These are phyloP conservation scores for Nannochloris sp. DNA, from an alignment of 139 green algal species.

Conservation along the genomic window DNA sequence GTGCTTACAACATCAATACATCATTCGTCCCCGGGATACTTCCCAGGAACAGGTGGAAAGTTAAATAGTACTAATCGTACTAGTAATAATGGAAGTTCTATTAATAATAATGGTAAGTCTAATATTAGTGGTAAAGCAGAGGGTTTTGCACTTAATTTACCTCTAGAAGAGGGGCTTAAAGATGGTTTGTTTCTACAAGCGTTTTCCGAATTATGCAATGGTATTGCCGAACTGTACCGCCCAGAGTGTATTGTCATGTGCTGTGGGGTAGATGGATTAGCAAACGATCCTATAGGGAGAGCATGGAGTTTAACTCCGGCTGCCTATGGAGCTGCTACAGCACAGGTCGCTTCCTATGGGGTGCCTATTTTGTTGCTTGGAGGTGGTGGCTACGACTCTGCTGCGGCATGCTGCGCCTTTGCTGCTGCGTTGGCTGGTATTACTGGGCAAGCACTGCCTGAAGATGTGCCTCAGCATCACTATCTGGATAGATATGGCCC, in stretches of 20 bases:
- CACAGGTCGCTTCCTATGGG: neutral
- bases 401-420: slow-evolving; percentile 4
- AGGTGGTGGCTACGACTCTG: slow-evolving; percentile 13
- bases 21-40: slow-evolving; percentile 24
- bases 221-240: neutral
- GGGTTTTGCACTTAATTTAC: slow-evolving; percentile 23
- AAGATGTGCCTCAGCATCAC: slow-evolving; percentile 21
- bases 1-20: slow-evolving; percentile 30
- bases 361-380: slow-evolving; percentile 28
- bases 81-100: too few species aligned
- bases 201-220: neutral
- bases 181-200: slow-evolving; percentile 8
- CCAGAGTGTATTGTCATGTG: slow-evolving; percentile 18
- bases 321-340: neutral
- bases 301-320: slow-evolving; percentile 9
- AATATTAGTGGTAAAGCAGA: neutral
- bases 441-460: slow-evolving; percentile 1
- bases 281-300: slow-evolving; percentile 10
- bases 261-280: slow-evolving; percentile 20
- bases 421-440: slow-evolving; percentile 1
- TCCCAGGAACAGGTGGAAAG: slow-evolving; percentile 16
- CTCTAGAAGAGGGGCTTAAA: slow-evolving; percentile 9
- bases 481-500: slow-evolving; percentile 11
- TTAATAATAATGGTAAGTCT: neutral
- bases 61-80: too few species aligned